Evolutionary conservation across 331 rosid genomes (phyloP), one percentile per base, ranked within the genome.

Genomic region (Quercus tomentella): DNA sequence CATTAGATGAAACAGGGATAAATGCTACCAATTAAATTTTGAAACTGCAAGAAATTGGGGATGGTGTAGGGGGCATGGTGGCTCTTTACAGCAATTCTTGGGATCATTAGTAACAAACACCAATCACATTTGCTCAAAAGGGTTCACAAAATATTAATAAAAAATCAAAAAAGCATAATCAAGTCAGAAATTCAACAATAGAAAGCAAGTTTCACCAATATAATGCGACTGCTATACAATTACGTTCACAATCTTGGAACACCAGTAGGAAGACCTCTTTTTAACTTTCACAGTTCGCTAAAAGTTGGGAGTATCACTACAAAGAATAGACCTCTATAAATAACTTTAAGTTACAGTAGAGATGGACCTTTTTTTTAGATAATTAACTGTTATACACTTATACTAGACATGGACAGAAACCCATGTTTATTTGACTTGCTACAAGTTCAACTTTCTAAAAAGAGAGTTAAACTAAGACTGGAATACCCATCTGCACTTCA

Each of bases 1-100:
- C n/a, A 73, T 77, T 28, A 49, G 67, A 72, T 79, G 67, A 56
- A 23, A 31, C 28, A 21, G 21, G n/a, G 17, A 72, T 41, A 81
- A 75, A 28, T 22, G 55, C 55, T 41, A 61, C 70, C 23, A 21
- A 22, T 45, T 54, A 25, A 21, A n/a, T 35, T 54, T 54, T 25
- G 49, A 8, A 51, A 54, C 23, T 73, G 71, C 18, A 11, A n/a
- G 25, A 18, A 28, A 68, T 68, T 26, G 12, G 18, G 18, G 35
- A 17, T 14, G 12, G 58, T n/a, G 45, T 11, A 30, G 70, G 43
- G 55, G 55, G 18, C 17, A 11, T 14, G 55, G 6, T 49, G 55
- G 69, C 18, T 65, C 45, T 17, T 65, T 7, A 65, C 21, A 17
- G 23, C 49, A 65, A 11, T 65, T 31, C 31, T 31, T 17, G 49